These are phyloP conservation scores for Poronia punctata DNA, from an alignment of 495 filamentous ascomycete species.

Conservation along the genomic window DNA sequence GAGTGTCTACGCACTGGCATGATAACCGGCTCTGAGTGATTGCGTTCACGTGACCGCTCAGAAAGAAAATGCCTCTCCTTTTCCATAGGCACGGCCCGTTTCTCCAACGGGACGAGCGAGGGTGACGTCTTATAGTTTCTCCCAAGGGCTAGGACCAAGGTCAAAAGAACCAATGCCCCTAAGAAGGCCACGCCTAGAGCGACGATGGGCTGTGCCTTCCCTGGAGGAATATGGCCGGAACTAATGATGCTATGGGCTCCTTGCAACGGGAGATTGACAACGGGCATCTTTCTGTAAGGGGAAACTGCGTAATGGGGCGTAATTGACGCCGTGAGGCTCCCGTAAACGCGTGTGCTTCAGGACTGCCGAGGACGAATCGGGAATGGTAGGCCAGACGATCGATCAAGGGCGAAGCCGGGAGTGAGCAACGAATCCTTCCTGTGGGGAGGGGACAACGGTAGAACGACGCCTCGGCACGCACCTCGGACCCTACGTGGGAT, in stretches of 20 bases:
- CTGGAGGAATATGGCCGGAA: slow-evolving; percentile 19
- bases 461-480: slow-evolving; percentile 4
- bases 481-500: slow-evolving; percentile 5
- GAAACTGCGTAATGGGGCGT: too few species aligned
- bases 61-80: slow-evolving; percentile 8
- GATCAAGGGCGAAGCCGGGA: slow-evolving; percentile 17
- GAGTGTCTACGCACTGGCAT: slow-evolving; percentile 22
- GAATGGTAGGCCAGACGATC: slow-evolving; percentile 18
- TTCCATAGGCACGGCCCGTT: slow-evolving; percentile 4
- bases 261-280: slow-evolving; percentile 29
- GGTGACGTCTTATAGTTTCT: slow-evolving; percentile 20
- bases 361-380: slow-evolving; percentile 16
- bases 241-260: slow-evolving; percentile 27
- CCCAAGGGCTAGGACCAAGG: slow-evolving; percentile 12
- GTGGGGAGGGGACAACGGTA: slow-evolving; percentile 7
- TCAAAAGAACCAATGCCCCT: slow-evolving; percentile 19
- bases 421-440: background rate
- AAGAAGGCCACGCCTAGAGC: slow-evolving; percentile 22
- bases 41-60: slow-evolving; percentile 20
- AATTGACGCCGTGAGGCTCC: slow-evolving; percentile 17
- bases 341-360: slow-evolving; percentile 22
- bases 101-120: slow-evolving; percentile 4
- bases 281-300: slow-evolving; percentile 37
- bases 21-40: slow-evolving; percentile 8
- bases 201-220: slow-evolving; percentile 18